Evolutionary conservation across 805 yeast genomes (phyloP).

Genomic region (Barnettozyma salicaria): DNA sequence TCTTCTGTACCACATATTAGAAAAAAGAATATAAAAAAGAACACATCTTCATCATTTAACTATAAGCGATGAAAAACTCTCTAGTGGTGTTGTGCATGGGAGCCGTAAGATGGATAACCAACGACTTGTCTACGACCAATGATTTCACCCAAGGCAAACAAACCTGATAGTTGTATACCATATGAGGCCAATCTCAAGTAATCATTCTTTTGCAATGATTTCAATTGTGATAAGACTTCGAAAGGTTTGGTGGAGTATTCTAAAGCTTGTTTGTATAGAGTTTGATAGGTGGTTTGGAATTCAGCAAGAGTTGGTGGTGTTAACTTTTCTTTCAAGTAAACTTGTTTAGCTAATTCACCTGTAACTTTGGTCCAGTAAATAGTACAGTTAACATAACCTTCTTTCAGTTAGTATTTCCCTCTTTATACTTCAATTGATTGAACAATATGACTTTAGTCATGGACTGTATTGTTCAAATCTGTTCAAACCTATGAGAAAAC

Average conservation of each 20-base stretch:
- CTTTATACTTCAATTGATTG: no score
- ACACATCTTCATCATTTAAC: neutral
- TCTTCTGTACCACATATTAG: neutral
- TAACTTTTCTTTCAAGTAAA: conserved; percentile 86
- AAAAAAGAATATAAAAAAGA: conserved; percentile 3
- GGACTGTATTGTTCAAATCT: no score
- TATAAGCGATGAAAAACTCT: conserved; percentile 1
- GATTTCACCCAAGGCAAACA: conserved; percentile 92
- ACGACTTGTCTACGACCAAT: conserved; percentile 92
- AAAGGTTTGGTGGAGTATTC: conserved; percentile 53
- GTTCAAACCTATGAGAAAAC: no score
- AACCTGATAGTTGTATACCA: conserved; percentile 80
- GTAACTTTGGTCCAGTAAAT: conserved; percentile 72
- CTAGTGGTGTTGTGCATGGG: conserved; percentile 27
- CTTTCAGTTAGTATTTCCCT: neutral
- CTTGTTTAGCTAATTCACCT: conserved; percentile 46
- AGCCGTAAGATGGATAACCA: conserved; percentile 70
- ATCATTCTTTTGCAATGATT: conserved; percentile 48
- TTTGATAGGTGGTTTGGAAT: conserved; percentile 67
- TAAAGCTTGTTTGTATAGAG: conserved; percentile 41
- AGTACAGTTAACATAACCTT: conserved; percentile 41
- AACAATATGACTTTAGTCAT: neutral
- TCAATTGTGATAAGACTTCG: conserved; percentile 41
- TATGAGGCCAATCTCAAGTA: conserved; percentile 64
- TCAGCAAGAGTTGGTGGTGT: conserved; percentile 83